Evolutionary conservation across 2,329 filamentous ascomycete species (phyloP), one percentile per base, ranked within the genome.

Genomic region (Ploettnerulaceae sp.): DNA sequence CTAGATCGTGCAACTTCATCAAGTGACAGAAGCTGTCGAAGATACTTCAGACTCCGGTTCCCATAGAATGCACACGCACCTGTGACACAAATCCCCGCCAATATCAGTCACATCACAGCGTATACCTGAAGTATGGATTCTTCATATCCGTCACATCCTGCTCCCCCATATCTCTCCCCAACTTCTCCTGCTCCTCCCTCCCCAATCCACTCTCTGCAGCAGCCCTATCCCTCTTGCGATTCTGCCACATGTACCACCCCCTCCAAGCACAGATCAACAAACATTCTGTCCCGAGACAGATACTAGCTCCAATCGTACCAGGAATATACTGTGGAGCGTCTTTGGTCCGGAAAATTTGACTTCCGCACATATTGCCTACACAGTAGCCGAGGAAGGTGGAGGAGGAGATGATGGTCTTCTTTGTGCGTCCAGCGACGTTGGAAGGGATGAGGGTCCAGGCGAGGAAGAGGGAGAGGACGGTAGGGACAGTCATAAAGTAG

Each of bases 361-460:
- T 80, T 0, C 81, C 82, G 55, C 84, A 70, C 47, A 85, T 82
- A 59, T 84, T 84, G 4, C 82, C 81, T 0, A 74, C 71, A 0
- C 78, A 75, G 2, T 74, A 72, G 0, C 75, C 79, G 1, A 77
- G 77, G 53, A 82, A 80, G 67, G 76, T 83, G 1, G 81, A 63
- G 0, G 74, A 76, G 70, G 82, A 79, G 34, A 79, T 71, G 36
- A 76, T 70, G 0, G 78, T 79, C 58, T 80, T 81, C 64, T 86
- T 84, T 2, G 80, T 84, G 12, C 73, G 75, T 5, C 82, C 82
- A 0, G 71, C 81, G 1, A 79, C 82, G 61, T 86, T 86, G 15
- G 75, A 78, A 3, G 57, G 82, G 81, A 3, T 75, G 76, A 2
- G 77, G 76, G 53, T 51, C 35, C 54, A 49, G 4, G 52, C 42